Evolutionary conservation across 257 asterid genomes (phyloP).

Genomic region (Rauvolfia tetraphylla): DNA sequence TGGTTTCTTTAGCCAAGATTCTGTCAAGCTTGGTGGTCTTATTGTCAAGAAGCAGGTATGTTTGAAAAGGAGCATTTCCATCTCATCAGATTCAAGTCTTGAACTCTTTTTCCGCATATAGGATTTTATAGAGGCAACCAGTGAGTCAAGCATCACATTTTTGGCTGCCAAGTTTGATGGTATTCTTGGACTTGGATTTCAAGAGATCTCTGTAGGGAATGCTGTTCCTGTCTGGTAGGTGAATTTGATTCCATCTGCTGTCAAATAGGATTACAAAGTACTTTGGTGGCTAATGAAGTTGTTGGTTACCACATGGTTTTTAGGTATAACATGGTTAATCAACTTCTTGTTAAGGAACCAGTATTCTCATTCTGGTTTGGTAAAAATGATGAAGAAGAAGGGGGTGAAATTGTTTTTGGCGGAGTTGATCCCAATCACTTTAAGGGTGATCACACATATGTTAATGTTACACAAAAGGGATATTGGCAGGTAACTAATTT

Average conservation of each 20-base stretch:
- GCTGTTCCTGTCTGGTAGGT: slow-evolving; percentile 82
- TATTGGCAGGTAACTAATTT: slow-evolving; percentile 76
- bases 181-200: slow-evolving; percentile 90
- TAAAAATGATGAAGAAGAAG: slow-evolving; percentile 54
- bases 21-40: slow-evolving; percentile 56
- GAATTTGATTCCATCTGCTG: not conserved
- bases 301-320: slow-evolving; percentile 8
- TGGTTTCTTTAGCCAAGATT: slow-evolving; percentile 81
- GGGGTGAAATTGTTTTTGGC: slow-evolving; percentile 89
- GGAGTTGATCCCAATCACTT: slow-evolving; percentile 81
- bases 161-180: slow-evolving; percentile 93
- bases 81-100: not conserved
- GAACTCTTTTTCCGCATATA: slow-evolving; percentile 23
- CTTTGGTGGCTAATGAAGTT: not conserved
- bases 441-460: slow-evolving; percentile 78
- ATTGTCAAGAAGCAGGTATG: slow-evolving; percentile 68
- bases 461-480: slow-evolving; percentile 77
- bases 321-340: slow-evolving; percentile 84
- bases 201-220: slow-evolving; percentile 79
- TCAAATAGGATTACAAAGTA: not conserved
- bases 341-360: slow-evolving; percentile 62
- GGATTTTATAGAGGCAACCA: slow-evolving; percentile 90
- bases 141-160: slow-evolving; percentile 76
- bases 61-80: slow-evolving; percentile 10
- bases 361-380: slow-evolving; percentile 88